phyloP scores from a whole-genome alignment of 768 basidiomycete species.

The Mycena maculata region DNA sequence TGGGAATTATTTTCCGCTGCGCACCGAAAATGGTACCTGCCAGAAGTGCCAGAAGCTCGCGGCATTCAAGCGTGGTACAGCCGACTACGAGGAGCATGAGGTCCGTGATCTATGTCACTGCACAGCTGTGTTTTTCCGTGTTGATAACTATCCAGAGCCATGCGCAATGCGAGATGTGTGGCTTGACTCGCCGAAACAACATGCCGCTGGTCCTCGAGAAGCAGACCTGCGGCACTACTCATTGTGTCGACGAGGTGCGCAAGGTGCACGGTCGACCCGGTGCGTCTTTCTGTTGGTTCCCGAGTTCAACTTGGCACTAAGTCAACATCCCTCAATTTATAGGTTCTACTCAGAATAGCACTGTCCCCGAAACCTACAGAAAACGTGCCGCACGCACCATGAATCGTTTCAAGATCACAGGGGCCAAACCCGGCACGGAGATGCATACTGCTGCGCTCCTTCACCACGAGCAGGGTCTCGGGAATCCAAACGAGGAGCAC shows the following conservation, averaged over 20 bases:
- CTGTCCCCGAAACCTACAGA: slow-evolving; percentile 4
- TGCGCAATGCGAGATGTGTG: slow-evolving; percentile 10
- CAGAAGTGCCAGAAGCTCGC: slow-evolving; percentile 18
- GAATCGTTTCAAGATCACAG: background rate
- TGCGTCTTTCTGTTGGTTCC: background rate
- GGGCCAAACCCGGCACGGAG: background rate
- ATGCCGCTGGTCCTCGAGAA: background rate
- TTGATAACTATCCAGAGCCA: background rate
- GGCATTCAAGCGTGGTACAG: background rate
- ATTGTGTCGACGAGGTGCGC: background rate
- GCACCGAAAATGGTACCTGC: background rate
- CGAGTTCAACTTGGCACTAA: background rate
- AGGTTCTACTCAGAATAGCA: background rate
- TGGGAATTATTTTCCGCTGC: slow-evolving; percentile 10
- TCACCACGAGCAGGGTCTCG: background rate
- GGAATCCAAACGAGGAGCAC: background rate
- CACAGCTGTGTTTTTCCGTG: background rate
- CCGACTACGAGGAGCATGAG: slow-evolving; percentile 13
- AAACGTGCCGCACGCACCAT: background rate
- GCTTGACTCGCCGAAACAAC: slow-evolving; percentile 13
- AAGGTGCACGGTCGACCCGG: background rate
- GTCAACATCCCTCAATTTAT: background rate
- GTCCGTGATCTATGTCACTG: background rate
- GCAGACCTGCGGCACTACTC: slow-evolving; percentile 11
- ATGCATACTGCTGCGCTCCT: slow-evolving; percentile 12